Evolutionary conservation across 768 basidiomycete species (phyloP).

Genomic region (Kwoniella dendrophila): DNA sequence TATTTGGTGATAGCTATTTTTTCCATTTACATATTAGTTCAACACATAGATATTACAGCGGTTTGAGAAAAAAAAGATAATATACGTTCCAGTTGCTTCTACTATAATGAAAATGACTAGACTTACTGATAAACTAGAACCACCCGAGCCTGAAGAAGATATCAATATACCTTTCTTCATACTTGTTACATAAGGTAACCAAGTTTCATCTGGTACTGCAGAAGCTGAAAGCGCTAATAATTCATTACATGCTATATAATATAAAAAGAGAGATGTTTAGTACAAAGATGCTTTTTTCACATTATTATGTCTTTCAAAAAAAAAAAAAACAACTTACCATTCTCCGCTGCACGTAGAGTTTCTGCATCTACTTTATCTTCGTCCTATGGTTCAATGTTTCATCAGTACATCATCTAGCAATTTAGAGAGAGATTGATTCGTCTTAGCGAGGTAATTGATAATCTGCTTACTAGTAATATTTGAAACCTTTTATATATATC

Average conservation of each 20-base stretch:
- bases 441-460: background rate
- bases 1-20: background rate
- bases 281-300: too few relatives aligned
- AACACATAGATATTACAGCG: too few relatives aligned
- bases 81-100: too few relatives aligned
- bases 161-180: conserved; percentile 5
- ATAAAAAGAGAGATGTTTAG: too few relatives aligned
- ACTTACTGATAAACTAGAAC: conserved; percentile 5
- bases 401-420: too few relatives aligned
- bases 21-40: too few relatives aligned
- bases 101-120: too few relatives aligned
- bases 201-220: conserved; percentile 12
- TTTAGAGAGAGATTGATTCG: too few relatives aligned
- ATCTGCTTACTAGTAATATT: conserved; percentile 10
- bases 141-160: background rate
- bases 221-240: conserved; percentile 14
- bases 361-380: conserved; percentile 14
- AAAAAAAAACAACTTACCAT: conserved; percentile 2
- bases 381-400: conserved; percentile 14
- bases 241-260: conserved; percentile 18
- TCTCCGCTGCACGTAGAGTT: conserved; percentile 14
- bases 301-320: too few relatives aligned
- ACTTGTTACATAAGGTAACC: conserved; percentile 10
- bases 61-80: too few relatives aligned
- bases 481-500: conserved; percentile 22